These are phyloP conservation scores for Nannizziopsis arthrosporioides DNA, from an alignment of 2,329 filamentous ascomycete species.

Conservation along the genomic window DNA sequence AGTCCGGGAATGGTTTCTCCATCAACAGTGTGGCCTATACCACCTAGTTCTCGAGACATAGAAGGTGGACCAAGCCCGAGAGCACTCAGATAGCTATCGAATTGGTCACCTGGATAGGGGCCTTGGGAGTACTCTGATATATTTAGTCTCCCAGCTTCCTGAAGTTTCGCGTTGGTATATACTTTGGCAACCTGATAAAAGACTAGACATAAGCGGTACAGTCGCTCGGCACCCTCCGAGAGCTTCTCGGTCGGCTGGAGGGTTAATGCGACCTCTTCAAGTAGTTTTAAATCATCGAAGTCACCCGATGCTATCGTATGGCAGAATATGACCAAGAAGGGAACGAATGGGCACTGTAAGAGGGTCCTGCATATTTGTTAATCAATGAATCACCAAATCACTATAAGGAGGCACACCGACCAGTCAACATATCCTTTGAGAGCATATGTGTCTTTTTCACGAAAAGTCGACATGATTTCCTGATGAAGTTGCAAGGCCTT, in stretches of 20 bases:
- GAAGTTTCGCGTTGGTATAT: constrained; percentile 50
- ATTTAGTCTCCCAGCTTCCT: constrained; percentile 30
- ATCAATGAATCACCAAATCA: not conserved
- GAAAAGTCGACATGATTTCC: constrained; percentile 20
- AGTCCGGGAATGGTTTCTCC: constrained; percentile 14
- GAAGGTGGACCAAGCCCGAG: constrained; percentile 46
- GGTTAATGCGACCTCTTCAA: constrained; percentile 47
- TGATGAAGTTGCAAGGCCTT: constrained; percentile 27
- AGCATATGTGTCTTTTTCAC: constrained; percentile 20
- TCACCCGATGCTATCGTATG: constrained; percentile 43
- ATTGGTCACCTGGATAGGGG: constrained; percentile 40
- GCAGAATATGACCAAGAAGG: constrained; percentile 41
- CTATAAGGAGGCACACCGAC: constrained; percentile 16
- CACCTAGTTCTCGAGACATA: constrained; percentile 7
- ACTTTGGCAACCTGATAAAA: constrained; percentile 50
- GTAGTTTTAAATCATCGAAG: constrained; percentile 41
- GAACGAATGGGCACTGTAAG: constrained; percentile 38
- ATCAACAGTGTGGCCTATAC: constrained; percentile 1
- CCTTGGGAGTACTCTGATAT: constrained; percentile 30
- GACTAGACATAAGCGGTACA: constrained; percentile 51
- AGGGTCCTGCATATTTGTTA: constrained; percentile 23
- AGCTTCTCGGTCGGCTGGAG: constrained; percentile 42
- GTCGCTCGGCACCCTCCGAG: constrained; percentile 49
- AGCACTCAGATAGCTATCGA: constrained; percentile 54
- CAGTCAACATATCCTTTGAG: constrained; percentile 29